Conservation (phyloP, 306 rosid genomes). For the Chamaecrista fasciculata region DNA sequence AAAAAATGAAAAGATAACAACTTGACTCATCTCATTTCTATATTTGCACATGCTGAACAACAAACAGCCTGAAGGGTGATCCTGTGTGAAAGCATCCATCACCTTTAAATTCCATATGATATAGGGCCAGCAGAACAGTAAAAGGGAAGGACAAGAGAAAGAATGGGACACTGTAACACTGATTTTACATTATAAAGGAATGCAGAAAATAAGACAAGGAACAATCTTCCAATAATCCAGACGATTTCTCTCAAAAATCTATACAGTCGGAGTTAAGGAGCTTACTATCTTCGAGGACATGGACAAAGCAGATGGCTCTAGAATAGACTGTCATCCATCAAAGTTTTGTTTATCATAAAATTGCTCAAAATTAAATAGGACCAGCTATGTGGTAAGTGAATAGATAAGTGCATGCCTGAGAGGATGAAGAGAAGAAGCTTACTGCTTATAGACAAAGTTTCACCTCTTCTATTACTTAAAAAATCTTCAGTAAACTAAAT, state of each 20-base stretch:
- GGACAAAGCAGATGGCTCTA: not conserved
- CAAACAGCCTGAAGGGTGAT: not conserved
- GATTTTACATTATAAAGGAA: not conserved
- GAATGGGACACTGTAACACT: no score
- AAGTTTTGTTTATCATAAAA: not conserved
- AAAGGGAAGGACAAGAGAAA: no score
- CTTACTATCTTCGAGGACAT: not conserved
- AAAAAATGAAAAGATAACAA: no score
- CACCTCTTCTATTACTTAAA: not conserved
- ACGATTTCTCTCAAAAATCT: not conserved
- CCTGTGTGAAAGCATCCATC: no score
- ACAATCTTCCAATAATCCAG: not conserved
- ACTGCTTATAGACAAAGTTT: no score
- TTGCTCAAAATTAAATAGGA: constrained; percentile 12
- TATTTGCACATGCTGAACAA: not conserved
- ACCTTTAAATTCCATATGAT: no score
- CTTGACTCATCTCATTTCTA: no score
- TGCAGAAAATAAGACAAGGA: not conserved
- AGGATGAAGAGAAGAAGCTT: no score
- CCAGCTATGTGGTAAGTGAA: not conserved
- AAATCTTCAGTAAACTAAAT: no score
- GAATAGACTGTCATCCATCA: not conserved
- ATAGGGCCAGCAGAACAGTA: no score
- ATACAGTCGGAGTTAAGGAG: not conserved
- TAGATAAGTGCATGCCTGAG: not conserved